Percentiles rank a stretch among this genome's conserved stretches.
phyloP scores from a whole-genome alignment of 768 basidiomycete species.

The Trametes punicea region DNA sequence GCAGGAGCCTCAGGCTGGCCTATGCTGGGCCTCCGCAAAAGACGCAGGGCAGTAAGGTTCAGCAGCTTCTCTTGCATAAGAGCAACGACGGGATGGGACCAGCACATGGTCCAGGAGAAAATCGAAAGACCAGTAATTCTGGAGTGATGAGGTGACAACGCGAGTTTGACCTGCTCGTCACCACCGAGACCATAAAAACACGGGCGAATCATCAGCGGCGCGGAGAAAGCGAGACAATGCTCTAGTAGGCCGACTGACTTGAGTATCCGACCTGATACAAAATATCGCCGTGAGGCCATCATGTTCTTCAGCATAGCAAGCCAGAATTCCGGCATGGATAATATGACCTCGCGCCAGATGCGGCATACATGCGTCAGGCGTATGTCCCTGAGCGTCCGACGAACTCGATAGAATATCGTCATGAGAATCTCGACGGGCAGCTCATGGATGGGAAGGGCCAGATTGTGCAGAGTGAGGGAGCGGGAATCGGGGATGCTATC shows the following conservation, averaged over 20 bases:
- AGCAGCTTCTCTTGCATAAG: neutral
- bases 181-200: neutral
- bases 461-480: neutral
- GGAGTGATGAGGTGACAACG: neutral
- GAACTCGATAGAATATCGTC: neutral
- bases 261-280: too few relatives aligned
- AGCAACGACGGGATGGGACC: too few relatives aligned
- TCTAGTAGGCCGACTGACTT: neutral
- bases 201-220: neutral
- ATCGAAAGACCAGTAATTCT: too few relatives aligned
- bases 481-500: neutral
- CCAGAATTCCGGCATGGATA: constrained; percentile 1
- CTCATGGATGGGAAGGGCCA: neutral
- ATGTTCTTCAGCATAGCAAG: neutral
- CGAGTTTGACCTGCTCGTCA: neutral
- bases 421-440: neutral
- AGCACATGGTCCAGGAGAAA: too few relatives aligned
- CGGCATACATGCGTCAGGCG: neutral
- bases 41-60: neutral
- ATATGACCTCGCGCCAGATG: neutral
- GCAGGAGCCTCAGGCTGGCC: too few relatives aligned
- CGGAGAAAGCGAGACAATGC: neutral
- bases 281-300: too few relatives aligned
- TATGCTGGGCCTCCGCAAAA: too few relatives aligned
- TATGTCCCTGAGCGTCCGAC: neutral